phyloP scores from a whole-genome alignment of 768 basidiomycete species.

The Termitomyces sp. region DNA sequence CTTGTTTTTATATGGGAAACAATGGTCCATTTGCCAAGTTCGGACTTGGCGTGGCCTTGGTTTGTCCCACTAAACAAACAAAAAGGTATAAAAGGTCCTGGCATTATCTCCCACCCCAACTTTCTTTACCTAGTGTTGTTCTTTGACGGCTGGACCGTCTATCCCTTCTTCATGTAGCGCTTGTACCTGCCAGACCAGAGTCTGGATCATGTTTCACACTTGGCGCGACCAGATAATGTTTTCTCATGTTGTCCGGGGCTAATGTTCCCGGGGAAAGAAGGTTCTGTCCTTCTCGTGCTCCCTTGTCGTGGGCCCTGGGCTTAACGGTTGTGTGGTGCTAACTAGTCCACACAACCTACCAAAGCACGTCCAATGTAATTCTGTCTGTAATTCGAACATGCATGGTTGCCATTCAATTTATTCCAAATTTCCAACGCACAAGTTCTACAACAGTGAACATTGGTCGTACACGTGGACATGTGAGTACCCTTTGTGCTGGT shows the following conservation, averaged over 20 bases:
- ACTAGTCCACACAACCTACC: background rate
- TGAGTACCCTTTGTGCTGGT: background rate
- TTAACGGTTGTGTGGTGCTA: background rate
- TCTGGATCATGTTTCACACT: conserved; percentile 1
- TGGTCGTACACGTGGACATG: too few species aligned
- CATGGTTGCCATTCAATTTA: background rate
- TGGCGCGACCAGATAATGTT: background rate
- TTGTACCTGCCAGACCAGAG: conserved; percentile 7
- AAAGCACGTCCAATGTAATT: conserved; percentile 5
- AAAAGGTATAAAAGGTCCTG: background rate
- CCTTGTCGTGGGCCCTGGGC: conserved; percentile 12
- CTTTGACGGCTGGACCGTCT: background rate
- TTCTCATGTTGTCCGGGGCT: conserved; percentile 1
- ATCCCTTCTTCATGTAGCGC: conserved; percentile 3
- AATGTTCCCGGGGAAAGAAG: conserved; percentile 6
- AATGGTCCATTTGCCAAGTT: background rate
- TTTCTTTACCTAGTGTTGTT: background rate
- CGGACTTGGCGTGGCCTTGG: background rate
- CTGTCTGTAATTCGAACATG: background rate
- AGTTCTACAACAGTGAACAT: background rate
- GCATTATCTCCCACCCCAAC: background rate
- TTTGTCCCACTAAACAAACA: background rate
- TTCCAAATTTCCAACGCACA: background rate
- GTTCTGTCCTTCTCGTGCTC: conserved; percentile 10
- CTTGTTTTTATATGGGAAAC: background rate